Base-by-base conservation (phyloP, 306 rosid genomes). In the Gastrolobium villosum region DNA sequence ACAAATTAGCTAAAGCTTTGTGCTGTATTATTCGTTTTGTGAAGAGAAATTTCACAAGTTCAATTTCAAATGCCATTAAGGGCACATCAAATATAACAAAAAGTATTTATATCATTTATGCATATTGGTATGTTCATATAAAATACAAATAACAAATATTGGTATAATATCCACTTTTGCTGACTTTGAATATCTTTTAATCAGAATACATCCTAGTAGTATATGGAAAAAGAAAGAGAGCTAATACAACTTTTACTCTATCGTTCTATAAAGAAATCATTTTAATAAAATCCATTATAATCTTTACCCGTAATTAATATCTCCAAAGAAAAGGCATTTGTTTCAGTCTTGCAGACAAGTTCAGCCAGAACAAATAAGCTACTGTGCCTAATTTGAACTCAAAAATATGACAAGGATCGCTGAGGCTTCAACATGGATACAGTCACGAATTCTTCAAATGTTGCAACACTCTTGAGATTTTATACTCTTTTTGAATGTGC, bases 21-120 rank as follows among this genome's bases (percentile, higher is more conserved):
- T 35, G 14, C 9, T 9, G 32, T 31, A 13, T 9, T 32, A 69
- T 20, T 59, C 34, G n/a, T 31, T 50, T 55, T 48, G 6, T 35
- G 46, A 10, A 20, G 45, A 79, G 2, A 32, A 39, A 43, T 1
- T 31, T 41, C 60, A 26, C 20, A 3, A 43, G 75, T 59, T 57
- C 43, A 44, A 50, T 68, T 28, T 49, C 14, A 73, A 70, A 65
- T 70, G 43, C 45, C 76, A 56, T 35, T 55, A 11, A 48, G 35
- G 55, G 32, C 45, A 53, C 8, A 65, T 6, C 56, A 36, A 26
- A 50, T 61, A 50, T 9, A 57, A 59, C 26, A 52, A 11, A 50
- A 74, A 54, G 75, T 26, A 56, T 35, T 64, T 36, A 43, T 52
- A 61, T 32, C 54, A 31, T 11, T 32, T 13, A 36, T 26, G 59